A percentile compares a stretch with the other conserved stretches of the same genome.
These are phyloP conservation scores for Stenocarpella maydis DNA, from an alignment of 2,329 filamentous ascomycete species.

Conservation along the genomic window DNA sequence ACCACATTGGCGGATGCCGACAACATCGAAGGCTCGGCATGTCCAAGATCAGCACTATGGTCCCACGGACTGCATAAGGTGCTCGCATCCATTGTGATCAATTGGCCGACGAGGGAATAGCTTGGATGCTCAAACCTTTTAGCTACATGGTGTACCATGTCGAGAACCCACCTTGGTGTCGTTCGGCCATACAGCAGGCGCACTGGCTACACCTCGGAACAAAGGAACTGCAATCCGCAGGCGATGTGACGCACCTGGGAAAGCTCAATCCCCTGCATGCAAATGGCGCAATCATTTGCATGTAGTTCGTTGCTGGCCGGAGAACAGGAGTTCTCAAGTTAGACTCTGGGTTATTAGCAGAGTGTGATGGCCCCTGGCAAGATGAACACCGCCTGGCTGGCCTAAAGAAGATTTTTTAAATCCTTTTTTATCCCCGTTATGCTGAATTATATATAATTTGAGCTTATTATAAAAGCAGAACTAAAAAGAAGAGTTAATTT, in stretches of 20 bases:
- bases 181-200: slow-evolving; percentile 6
- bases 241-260: slow-evolving; percentile 23
- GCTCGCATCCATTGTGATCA: slow-evolving; percentile 16
- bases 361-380: neutral
- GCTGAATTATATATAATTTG: neutral
- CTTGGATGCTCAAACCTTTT: slow-evolving; percentile 25
- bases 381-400: neutral
- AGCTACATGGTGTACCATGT: slow-evolving; percentile 27
- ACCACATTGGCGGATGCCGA: slow-evolving; percentile 18
- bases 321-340: neutral
- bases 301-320: slow-evolving; percentile 1
- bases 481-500: no score
- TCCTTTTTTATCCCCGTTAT: no score
- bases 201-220: slow-evolving; percentile 16
- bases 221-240: slow-evolving; percentile 13
- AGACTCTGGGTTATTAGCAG: neutral
- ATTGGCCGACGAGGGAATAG: slow-evolving; percentile 20
- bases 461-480: neutral
- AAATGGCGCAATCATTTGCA: no score
- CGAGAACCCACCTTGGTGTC: slow-evolving; percentile 10
- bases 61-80: slow-evolving; percentile 19
- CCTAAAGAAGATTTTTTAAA: no score
- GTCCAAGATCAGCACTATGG: slow-evolving; percentile 21
- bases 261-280: slow-evolving; percentile 15
- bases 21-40: slow-evolving; percentile 24